Base-by-base conservation (phyloP, 1,284 basidiomycete species). In the Ustilago cynodontis region DNA sequence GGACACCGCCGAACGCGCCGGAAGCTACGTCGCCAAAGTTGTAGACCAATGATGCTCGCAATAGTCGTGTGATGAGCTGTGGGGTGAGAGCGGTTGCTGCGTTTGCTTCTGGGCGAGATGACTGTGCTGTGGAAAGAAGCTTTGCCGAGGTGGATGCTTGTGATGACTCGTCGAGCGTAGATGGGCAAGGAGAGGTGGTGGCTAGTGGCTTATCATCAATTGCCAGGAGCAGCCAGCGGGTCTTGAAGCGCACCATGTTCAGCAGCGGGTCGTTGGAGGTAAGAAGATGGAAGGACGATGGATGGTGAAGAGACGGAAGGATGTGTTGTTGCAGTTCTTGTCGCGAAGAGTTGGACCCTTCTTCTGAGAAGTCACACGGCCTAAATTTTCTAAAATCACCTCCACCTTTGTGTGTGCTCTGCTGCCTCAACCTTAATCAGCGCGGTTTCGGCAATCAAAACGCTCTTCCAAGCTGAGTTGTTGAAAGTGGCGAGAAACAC, bases 21-120 rank as follows among this genome's bases (percentile, higher is more conserved):
- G 78, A 39, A 4, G 71, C 78, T 8, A 68, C 71, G 29, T 78
- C 78, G 51, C 78, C 78, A 56, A 80, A 80, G 59, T 78, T 74
- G 53, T 50, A 45, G 0, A 64, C 43, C 4, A 80, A 59, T 14
- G 78, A 73, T 7, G 65, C 58, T 7, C 78, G 71, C 0, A 80
- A 59, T 4, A 77, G 62, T 20, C 66, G 55, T 13, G 71, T 77
- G 60, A 79, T 61, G 33, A 52, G 57, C 37, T 73, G 67, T 7
- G 78, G 65, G 8, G 67, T 69, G 18, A 79, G 58, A 1, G 55
- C n/a, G 24, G 59, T 24, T 2, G 53, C 20, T 26, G 37, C 22
- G 2, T 50, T 33, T 18, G 47, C 24, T 16, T 31, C 28, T n/a
- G 58, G 3, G 1, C 8, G 13, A 18, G 62, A 20, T 28, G 18